Evolutionary conservation across 805 yeast species (phyloP).

Genomic region (Yamadazyma nakazawae): DNA sequence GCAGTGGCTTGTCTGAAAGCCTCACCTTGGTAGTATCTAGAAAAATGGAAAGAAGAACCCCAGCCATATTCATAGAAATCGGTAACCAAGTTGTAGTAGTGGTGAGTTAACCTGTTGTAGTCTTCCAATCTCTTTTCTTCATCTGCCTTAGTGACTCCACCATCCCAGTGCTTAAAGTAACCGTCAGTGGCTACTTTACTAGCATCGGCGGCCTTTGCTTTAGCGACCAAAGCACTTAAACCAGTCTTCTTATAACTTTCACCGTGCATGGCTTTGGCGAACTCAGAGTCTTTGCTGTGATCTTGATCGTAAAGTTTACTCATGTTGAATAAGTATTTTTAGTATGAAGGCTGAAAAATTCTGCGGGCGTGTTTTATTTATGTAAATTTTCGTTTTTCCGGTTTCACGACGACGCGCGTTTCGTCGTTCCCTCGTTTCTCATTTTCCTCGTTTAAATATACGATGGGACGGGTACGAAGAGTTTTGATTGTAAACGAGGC

Average conservation of each 20-base stretch:
- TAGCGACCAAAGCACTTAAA: conserved; percentile 68
- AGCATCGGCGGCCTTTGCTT: conserved; percentile 69
- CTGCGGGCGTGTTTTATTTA: conserved; percentile 6
- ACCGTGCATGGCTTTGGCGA: conserved; percentile 87
- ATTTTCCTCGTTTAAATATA: conserved; percentile 3
- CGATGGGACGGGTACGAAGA: background rate
- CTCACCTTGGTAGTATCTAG: conserved; percentile 91
- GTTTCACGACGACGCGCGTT: background rate
- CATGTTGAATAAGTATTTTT: conserved; percentile 6
- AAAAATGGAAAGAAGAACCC: conserved; percentile 98
- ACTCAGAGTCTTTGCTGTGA: conserved; percentile 59
- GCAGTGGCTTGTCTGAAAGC: conserved; percentile 92
- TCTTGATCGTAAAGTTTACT: conserved; percentile 46
- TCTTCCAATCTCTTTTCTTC: conserved; percentile 74
- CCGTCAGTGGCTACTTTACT: conserved; percentile 82
- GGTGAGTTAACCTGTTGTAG: conserved; percentile 88
- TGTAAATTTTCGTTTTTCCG: conserved; percentile 1
- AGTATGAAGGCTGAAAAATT: background rate
- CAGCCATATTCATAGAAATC: conserved; percentile 99
- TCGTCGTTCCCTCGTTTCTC: conserved; percentile 1
- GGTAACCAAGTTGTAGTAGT: conserved; percentile 94
- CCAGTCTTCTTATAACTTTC: conserved; percentile 67
- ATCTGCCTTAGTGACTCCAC: conserved; percentile 71
- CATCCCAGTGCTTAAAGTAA: conserved; percentile 97
- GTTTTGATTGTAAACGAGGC: background rate